Evolutionary conservation across 495 filamentous ascomycete species (phyloP).

Genomic region (Amorphotheca resinae): DNA sequence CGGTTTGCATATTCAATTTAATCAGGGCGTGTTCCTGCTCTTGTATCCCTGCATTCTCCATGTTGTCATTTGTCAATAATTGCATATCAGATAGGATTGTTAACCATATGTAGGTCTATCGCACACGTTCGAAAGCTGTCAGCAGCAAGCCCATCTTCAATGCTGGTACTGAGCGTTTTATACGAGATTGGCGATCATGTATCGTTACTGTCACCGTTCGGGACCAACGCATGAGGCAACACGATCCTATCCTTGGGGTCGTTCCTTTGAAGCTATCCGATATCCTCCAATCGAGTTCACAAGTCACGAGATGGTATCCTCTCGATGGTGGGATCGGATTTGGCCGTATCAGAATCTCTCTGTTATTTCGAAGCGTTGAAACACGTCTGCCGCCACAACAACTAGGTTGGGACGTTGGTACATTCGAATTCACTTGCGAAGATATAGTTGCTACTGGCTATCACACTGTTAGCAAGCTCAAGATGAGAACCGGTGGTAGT

Average conservation of each 20-base stretch:
- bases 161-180: constrained; percentile 84
- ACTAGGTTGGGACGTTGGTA: constrained; percentile 87
- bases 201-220: constrained; percentile 80
- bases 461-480: constrained; percentile 48
- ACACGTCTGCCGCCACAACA: constrained; percentile 66
- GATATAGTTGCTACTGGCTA: constrained; percentile 50
- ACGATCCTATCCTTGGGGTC: constrained; percentile 88
- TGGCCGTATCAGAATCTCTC: constrained; percentile 77
- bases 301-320: constrained; percentile 51
- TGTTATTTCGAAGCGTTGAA: constrained; percentile 79
- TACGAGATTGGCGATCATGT: constrained; percentile 85
- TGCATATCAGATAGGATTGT: too few species aligned
- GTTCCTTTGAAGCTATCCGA: constrained; percentile 80
- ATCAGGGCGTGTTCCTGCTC: too few species aligned
- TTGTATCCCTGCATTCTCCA: too few species aligned
- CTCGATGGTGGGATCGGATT: constrained; percentile 59
- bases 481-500: constrained; percentile 74
- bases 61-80: too few species aligned
- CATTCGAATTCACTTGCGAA: constrained; percentile 70
- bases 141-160: constrained; percentile 95
- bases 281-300: constrained; percentile 71
- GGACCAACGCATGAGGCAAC: constrained; percentile 76
- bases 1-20: too few species aligned
- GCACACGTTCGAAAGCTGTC: constrained; percentile 80
- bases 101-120: constrained; percentile 42